These are phyloP conservation scores for Didymella sp. DNA, from an alignment of 2,329 filamentous ascomycete species.

Conservation along the genomic window DNA sequence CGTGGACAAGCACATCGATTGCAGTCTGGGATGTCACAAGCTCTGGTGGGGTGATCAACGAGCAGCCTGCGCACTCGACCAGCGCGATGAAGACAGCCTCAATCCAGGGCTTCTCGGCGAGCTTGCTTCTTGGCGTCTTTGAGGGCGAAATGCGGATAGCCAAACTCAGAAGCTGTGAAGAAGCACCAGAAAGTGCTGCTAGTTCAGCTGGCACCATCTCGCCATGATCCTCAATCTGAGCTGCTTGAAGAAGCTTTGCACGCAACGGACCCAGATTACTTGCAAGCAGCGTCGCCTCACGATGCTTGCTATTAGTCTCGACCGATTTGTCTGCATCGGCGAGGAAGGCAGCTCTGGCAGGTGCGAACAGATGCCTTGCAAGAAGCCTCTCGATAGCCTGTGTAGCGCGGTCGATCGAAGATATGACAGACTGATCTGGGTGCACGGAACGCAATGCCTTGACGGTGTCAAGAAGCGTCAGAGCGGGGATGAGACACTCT, in stretches of 20 bases:
- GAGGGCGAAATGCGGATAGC: slow-evolving; percentile 51
- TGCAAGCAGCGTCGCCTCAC: slow-evolving; percentile 27
- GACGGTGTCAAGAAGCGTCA: slow-evolving; percentile 36
- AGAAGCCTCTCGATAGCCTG: slow-evolving; percentile 47
- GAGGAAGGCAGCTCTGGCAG: slow-evolving; percentile 50
- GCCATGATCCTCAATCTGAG: slow-evolving; percentile 40
- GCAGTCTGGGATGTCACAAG: slow-evolving; percentile 28
- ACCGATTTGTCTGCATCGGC: slow-evolving; percentile 19
- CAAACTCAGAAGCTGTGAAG: slow-evolving; percentile 51
- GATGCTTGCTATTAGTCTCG: slow-evolving; percentile 1
- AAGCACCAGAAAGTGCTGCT: slow-evolving; percentile 33
- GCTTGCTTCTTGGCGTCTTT: slow-evolving; percentile 50
- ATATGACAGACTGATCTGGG: neutral
- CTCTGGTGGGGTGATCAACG: slow-evolving; percentile 33
- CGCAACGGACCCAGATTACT: slow-evolving; percentile 37
- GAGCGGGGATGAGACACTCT: slow-evolving; percentile 46
- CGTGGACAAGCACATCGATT: slow-evolving; percentile 34
- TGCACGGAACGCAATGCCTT: slow-evolving; percentile 10
- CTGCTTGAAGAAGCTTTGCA: slow-evolving; percentile 41
- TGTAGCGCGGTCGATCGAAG: slow-evolving; percentile 19
- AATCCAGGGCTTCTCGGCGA: slow-evolving; percentile 54
- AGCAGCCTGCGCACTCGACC: slow-evolving; percentile 44
- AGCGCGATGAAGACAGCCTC: slow-evolving; percentile 51
- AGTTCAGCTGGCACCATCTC: slow-evolving; percentile 32
- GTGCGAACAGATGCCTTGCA: slow-evolving; percentile 53